Evolutionary conservation across 805 yeast genomes (phyloP).

Genomic region (Spathaspora gorwiae): DNA sequence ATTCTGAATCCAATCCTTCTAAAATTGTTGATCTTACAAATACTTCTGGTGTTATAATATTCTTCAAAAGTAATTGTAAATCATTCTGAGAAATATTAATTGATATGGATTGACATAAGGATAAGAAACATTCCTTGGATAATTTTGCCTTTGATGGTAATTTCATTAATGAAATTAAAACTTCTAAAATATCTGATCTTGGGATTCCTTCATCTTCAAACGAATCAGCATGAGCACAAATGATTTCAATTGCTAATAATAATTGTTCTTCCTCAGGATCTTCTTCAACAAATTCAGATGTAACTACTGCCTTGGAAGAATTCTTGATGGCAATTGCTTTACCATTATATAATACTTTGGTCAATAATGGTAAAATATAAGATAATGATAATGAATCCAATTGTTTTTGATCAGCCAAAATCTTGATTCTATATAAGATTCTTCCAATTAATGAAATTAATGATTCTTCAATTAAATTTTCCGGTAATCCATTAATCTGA

Average conservation of each 20-base stretch:
- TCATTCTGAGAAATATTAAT: conserved; percentile 55
- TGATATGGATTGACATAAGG: conserved; percentile 74
- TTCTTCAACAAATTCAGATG: conserved; percentile 72
- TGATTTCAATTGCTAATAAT: conserved; percentile 68
- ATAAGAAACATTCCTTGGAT: conserved; percentile 77
- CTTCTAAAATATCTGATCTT: conserved; percentile 56
- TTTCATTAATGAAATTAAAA: conserved; percentile 61
- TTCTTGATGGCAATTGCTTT: conserved; percentile 50
- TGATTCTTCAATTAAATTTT: conserved; percentile 46
- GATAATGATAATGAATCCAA: conserved; percentile 65
- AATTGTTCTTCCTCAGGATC: conserved; percentile 87
- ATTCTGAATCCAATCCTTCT: conserved; percentile 84
- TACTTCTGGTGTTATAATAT: conserved; percentile 53
- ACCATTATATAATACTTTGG: conserved; percentile 64
- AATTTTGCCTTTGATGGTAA: conserved; percentile 75
- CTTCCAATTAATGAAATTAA: conserved; percentile 53
- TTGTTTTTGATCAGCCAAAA: conserved; percentile 67
- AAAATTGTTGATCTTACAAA: conserved; percentile 77
- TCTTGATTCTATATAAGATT: conserved; percentile 69
- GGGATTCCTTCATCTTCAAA: conserved; percentile 68
- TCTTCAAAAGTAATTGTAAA: conserved; percentile 51
- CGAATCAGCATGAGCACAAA: conserved; percentile 62
- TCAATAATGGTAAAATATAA: conserved; percentile 71
- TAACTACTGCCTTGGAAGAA: conserved; percentile 46
- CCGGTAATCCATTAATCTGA: conserved; percentile 43